These are phyloP conservation scores for Striga asiatica DNA, from an alignment of 257 asterid species.

Conservation along the genomic window DNA sequence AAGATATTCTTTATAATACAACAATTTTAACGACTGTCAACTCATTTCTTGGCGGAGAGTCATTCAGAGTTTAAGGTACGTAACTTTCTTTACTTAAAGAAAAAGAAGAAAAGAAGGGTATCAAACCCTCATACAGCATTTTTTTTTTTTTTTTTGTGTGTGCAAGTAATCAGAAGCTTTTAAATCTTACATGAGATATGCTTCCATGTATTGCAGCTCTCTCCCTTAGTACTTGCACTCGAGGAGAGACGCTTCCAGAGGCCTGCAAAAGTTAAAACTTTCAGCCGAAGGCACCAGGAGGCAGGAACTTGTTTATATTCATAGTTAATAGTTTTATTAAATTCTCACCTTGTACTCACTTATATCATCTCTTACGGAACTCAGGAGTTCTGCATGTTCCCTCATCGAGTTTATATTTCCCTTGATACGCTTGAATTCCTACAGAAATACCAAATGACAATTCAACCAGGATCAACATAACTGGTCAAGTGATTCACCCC, in stretches of 20 bases:
- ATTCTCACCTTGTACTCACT: constrained; percentile 84
- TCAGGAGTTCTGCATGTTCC: constrained; percentile 97
- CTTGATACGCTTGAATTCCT: constrained; percentile 93
- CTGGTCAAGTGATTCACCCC: too few relatives aligned
- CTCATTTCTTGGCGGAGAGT: too few relatives aligned
- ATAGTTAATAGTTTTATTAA: background rate
- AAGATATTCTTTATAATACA: too few relatives aligned
- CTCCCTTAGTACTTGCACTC: constrained; percentile 71
- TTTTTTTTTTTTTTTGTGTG: background rate
- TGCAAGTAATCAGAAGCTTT: background rate
- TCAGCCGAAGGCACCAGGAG: constrained; percentile 13
- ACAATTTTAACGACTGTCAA: too few relatives aligned
- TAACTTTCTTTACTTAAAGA: too few relatives aligned
- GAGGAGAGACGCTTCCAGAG: constrained; percentile 79
- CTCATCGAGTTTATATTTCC: constrained; percentile 81
- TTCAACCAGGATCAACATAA: constrained; percentile 11
- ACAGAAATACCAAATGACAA: constrained; percentile 16
- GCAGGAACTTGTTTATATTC: constrained; percentile 1
- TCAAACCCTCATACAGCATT: too few relatives aligned
- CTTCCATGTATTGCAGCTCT: constrained; percentile 95
- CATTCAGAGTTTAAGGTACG: too few relatives aligned
- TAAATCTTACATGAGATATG: constrained; percentile 70
- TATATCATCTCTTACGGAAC: constrained; percentile 94
- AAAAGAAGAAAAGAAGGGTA: too few relatives aligned
- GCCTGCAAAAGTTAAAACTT: constrained; percentile 43